Percentiles rank a stretch among this genome's conserved stretches.
Conservation (phyloP, 2,329 filamentous ascomycete species). For the Aspergillus quadrilineatus region DNA sequence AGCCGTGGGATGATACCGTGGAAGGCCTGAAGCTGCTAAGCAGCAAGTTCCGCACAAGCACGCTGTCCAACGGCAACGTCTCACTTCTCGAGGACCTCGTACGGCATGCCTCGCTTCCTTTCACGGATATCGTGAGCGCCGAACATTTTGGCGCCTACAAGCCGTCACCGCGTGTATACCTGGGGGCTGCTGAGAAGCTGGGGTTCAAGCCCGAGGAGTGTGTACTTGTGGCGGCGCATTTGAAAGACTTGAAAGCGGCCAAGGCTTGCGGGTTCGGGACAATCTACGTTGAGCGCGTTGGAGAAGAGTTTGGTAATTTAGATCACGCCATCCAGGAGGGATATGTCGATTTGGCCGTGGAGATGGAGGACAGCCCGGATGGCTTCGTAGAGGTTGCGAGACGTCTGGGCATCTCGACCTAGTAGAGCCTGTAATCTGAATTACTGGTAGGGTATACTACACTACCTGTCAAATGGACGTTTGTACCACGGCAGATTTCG, state of each 20-base stretch:
- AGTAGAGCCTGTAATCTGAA: not conserved
- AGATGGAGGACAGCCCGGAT: slow-evolving; percentile 45
- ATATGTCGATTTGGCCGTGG: slow-evolving; percentile 67
- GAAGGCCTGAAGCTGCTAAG: slow-evolving; percentile 58
- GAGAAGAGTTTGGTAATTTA: slow-evolving; percentile 64
- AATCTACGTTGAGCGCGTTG: slow-evolving; percentile 68
- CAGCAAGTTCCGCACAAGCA: slow-evolving; percentile 59
- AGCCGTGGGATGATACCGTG: slow-evolving; percentile 65
- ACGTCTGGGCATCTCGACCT: slow-evolving; percentile 41
- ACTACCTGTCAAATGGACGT: not conserved
- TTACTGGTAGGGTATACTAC: too few species aligned
- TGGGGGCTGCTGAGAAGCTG: slow-evolving; percentile 63
- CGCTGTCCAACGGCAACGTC: slow-evolving; percentile 73
- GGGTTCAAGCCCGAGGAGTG: slow-evolving; percentile 60
- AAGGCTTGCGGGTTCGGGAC: slow-evolving; percentile 64
- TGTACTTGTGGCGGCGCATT: slow-evolving; percentile 75
- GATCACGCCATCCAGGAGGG: slow-evolving; percentile 54
- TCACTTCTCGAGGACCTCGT: slow-evolving; percentile 66
- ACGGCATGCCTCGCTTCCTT: slow-evolving; percentile 59
- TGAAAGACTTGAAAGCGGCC: slow-evolving; percentile 67
- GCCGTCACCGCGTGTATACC: slow-evolving; percentile 66
- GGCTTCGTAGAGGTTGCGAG: slow-evolving; percentile 56
- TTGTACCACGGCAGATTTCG: not conserved
- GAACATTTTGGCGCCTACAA: slow-evolving; percentile 76
- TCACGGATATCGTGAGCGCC: slow-evolving; percentile 62